Evolutionary conservation across 371 early-diverging fungal species (phyloP).

Genomic region (Polyrhizophydium stewartii): DNA sequence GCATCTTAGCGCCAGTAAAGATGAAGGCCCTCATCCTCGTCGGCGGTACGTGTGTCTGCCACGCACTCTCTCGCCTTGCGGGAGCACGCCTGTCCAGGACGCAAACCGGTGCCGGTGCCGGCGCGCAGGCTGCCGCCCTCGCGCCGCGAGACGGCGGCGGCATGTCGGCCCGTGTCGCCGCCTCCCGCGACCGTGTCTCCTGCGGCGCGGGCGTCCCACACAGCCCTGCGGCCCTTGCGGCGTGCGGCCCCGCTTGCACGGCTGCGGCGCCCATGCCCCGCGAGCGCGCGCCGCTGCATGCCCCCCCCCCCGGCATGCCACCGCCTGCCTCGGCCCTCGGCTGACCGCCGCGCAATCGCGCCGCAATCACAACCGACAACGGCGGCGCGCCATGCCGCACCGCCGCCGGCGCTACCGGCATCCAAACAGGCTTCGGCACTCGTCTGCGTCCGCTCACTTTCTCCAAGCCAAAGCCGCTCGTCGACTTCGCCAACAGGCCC

Average conservation of each 20-base stretch:
- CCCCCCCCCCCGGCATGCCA: too few relatives aligned
- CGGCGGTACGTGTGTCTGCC: conserved; percentile 66
- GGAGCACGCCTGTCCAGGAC: neutral
- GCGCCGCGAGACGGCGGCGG: neutral
- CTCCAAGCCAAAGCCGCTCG: conserved; percentile 97
- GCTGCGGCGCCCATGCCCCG: too few relatives aligned
- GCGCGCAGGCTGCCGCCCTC: neutral
- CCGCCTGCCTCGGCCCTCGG: too few relatives aligned
- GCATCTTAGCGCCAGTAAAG: too few relatives aligned
- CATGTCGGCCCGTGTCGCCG: neutral
- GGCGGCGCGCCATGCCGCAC: too few relatives aligned
- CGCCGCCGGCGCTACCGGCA: neutral
- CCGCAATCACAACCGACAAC: too few relatives aligned
- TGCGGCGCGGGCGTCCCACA: too few relatives aligned
- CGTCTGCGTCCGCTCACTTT: conserved; percentile 98
- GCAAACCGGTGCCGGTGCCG: neutral
- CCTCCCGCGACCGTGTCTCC: too few relatives aligned
- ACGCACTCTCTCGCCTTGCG: neutral
- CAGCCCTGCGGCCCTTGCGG: too few relatives aligned
- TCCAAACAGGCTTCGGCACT: conserved; percentile 88
- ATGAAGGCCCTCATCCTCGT: conserved; percentile 99
- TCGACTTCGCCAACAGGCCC: conserved; percentile 98
- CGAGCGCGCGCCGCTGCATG: too few relatives aligned
- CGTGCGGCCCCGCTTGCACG: too few relatives aligned
- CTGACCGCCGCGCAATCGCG: too few relatives aligned